phyloP scores from a whole-genome alignment of 2,329 filamentous ascomycete genomes.

The Colletotrichum horii region DNA sequence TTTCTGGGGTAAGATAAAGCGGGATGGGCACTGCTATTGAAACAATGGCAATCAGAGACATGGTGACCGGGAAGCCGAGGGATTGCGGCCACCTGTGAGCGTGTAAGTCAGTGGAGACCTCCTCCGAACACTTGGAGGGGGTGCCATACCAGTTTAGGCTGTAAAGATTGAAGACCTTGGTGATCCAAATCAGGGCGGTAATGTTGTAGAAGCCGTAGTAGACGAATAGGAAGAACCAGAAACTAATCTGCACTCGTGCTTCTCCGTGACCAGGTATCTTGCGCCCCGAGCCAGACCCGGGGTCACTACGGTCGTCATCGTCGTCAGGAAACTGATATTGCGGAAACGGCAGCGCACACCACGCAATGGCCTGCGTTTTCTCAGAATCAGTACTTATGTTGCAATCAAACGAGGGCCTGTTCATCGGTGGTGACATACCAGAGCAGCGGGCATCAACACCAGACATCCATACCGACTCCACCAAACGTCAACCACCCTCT shows the following conservation, averaged over 20 bases:
- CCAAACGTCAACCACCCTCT: slow-evolving; percentile 64
- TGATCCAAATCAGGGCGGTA: slow-evolving; percentile 73
- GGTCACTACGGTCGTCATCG: slow-evolving; percentile 35
- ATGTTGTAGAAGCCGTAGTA: slow-evolving; percentile 75
- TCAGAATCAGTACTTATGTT: slow-evolving; percentile 10
- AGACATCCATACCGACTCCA: slow-evolving; percentile 67
- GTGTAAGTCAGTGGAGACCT: background rate
- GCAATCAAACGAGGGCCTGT: background rate
- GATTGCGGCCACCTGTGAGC: slow-evolving; percentile 61
- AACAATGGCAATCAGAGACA: slow-evolving; percentile 64
- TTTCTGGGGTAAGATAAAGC: slow-evolving; percentile 59
- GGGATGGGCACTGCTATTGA: slow-evolving; percentile 65
- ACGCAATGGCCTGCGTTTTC: slow-evolving; percentile 57
- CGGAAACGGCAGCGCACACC: slow-evolving; percentile 71
- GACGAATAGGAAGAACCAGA: slow-evolving; percentile 74
- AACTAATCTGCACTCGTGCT: slow-evolving; percentile 68
- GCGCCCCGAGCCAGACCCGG: slow-evolving; percentile 32
- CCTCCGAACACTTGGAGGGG: background rate
- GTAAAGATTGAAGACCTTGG: slow-evolving; percentile 75
- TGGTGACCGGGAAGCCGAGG: slow-evolving; percentile 68
- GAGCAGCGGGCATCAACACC: slow-evolving; percentile 63
- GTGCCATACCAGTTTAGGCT: slow-evolving; percentile 64
- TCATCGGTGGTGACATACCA: slow-evolving; percentile 49
- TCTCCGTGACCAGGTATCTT: slow-evolving; percentile 66
- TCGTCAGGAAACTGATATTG: slow-evolving; percentile 60